Conservation (phyloP, 495 filamentous ascomycete genomes). For the Tuber microsphaerosporum region DNA sequence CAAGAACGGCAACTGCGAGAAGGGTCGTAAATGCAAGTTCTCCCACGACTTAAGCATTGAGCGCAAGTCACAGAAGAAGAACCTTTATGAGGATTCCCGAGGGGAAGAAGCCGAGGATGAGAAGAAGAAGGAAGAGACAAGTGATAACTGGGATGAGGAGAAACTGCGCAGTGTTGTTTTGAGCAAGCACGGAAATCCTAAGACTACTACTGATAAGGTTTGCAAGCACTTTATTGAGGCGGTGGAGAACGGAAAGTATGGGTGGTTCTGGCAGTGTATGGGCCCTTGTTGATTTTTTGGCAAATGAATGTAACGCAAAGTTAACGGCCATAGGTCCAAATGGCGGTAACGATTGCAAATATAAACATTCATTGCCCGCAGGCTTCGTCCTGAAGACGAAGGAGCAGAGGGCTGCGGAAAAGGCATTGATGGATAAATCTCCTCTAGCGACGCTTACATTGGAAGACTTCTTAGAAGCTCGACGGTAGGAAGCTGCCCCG, state of each 20-base stretch:
- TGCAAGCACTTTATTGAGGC: constrained; percentile 99
- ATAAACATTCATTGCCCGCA: constrained; percentile 87
- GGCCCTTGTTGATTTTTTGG: neutral
- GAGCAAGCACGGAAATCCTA: constrained; percentile 94
- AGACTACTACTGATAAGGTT: constrained; percentile 93
- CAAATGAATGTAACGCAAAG: constrained; percentile 4
- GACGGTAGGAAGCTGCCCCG: constrained; percentile 54
- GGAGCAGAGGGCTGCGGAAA: constrained; percentile 91
- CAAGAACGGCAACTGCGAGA: constrained; percentile 96
- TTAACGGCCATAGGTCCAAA: constrained; percentile 55
- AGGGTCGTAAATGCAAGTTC: constrained; percentile 94
- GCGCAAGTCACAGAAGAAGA: constrained; percentile 84
- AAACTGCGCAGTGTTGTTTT: constrained; percentile 83
- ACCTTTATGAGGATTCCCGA: constrained; percentile 80
- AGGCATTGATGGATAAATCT: constrained; percentile 94
- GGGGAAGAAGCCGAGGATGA: constrained; percentile 60
- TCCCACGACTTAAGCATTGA: constrained; percentile 83
- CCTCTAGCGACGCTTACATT: constrained; percentile 89
- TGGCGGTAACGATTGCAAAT: constrained; percentile 96
- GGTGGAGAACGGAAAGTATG: constrained; percentile 96
- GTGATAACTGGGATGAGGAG: constrained; percentile 94
- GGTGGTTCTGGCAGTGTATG: constrained; percentile 91
- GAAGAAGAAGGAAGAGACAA: constrained; percentile 84
- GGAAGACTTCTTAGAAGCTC: constrained; percentile 93
- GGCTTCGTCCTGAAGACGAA: constrained; percentile 98